Base-by-base conservation (phyloP, 75 land plant genomes). In the Chamaecyparis obtusa region DNA sequence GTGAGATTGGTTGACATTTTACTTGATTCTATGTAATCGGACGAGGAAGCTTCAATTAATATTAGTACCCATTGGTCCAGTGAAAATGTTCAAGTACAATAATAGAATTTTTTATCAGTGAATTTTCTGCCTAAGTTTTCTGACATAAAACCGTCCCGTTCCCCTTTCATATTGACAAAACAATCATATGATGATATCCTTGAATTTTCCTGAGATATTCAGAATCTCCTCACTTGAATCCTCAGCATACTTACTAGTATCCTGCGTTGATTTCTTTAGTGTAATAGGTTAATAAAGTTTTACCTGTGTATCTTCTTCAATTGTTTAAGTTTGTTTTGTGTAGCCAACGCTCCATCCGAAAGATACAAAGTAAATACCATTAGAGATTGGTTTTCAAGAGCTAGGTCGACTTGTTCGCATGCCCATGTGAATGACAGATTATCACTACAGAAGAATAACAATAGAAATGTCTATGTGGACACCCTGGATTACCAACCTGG, bases 311-410 rank as follows among this genome's bases (percentile, higher is more conserved):
- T 71, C 7, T 71, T 27, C 3, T 71, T 2, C 30, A 30, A 24
- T 71, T 71, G 11, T n/a, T n/a, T 71, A n/a, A n/a, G 2, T 30
- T 80, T 46, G 51, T 46, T 46, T 81, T 81, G 49, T 81, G 33
- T 32, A 81, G 83, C 51, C 13, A 81, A 44, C 14, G 48, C 48
- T 81, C 51, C 9, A 81, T 46, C 83, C 14, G 49, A 81, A 81
- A 46, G 83, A 81, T 81, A 81, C 48, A 46, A 5, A 10, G 83
- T 46, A n/a, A 51, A 81, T n/a, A 81, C 46, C 83, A 81, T 46
- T 46, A 9, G 51, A 81, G 83, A 81, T 46, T 81, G 76, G 76
- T 74, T 32, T 74, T 33, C 76, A 33, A 33, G 36, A 74, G 33
- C 76, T 33, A 74, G 36, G 11, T 74, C 76, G 33, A 33, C 76